phyloP scores from a whole-genome alignment of 129 eudicot species.

The Flaveria linearis region DNA sequence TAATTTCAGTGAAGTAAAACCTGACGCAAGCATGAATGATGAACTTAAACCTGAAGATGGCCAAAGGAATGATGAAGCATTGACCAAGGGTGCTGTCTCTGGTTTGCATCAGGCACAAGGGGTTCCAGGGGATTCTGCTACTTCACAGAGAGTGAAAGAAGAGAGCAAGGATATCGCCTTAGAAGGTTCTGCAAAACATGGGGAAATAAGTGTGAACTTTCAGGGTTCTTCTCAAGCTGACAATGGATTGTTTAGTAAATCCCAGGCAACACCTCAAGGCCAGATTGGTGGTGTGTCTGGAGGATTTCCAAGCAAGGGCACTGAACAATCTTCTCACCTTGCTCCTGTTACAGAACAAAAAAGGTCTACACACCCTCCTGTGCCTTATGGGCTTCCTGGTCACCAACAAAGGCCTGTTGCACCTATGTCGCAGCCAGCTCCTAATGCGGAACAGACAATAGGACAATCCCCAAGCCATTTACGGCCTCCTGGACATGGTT shows the following conservation, averaged over 20 bases:
- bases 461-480: slow-evolving; percentile 47
- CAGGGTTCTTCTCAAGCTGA: slow-evolving; percentile 30
- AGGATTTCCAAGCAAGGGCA: slow-evolving; percentile 37
- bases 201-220: slow-evolving; percentile 21
- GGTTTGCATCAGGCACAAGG: slow-evolving; percentile 39
- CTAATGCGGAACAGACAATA: slow-evolving; percentile 21
- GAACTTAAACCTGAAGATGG: slow-evolving; percentile 35
- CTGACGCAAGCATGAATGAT: slow-evolving; percentile 37
- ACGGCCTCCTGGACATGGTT: slow-evolving; percentile 60
- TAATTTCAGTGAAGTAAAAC: slow-evolving; percentile 40
- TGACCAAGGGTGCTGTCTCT: slow-evolving; percentile 36
- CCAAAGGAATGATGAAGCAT: slow-evolving; percentile 30
- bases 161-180: slow-evolving; percentile 29
- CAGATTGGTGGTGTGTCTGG: slow-evolving; percentile 30
- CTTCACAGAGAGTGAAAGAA: slow-evolving; percentile 40
- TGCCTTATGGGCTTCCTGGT: slow-evolving; percentile 40
- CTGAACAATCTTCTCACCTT: slow-evolving; percentile 31
- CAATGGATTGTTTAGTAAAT: slow-evolving; percentile 26
- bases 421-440: slow-evolving; percentile 9
- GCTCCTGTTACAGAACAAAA: slow-evolving; percentile 25
- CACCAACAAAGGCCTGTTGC: slow-evolving; percentile 45
- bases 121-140: slow-evolving; percentile 35
- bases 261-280: slow-evolving; percentile 25
- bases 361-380: slow-evolving; percentile 34
- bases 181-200: slow-evolving; percentile 34